phyloP scores from a whole-genome alignment of 2,329 filamentous ascomycete species.

The Hansfordia pulvinata region DNA sequence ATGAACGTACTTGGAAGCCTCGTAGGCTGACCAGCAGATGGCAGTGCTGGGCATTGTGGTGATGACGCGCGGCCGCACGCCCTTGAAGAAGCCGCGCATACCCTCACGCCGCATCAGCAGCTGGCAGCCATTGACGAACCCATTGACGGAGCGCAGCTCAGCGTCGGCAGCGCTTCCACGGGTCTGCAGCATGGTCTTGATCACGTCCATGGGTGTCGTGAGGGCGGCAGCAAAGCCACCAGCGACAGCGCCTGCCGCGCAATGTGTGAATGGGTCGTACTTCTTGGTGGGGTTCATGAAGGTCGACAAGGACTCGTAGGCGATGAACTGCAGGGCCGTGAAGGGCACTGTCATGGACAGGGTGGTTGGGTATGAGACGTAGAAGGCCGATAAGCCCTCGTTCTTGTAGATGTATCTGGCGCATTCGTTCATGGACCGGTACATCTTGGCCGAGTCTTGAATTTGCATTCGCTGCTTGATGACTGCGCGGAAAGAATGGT shows the following conservation, averaged over 20 bases:
- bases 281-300: slow-evolving; percentile 73
- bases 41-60: slow-evolving; percentile 98
- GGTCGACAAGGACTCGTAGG: slow-evolving; percentile 94
- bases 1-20: slow-evolving; percentile 50
- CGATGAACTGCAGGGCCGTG: slow-evolving; percentile 91
- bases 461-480: slow-evolving; percentile 99
- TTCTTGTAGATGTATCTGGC: slow-evolving; percentile 75
- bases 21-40: slow-evolving; percentile 88
- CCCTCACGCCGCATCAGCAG: slow-evolving; percentile 79
- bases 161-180: slow-evolving; percentile 69
- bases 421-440: slow-evolving; percentile 77
- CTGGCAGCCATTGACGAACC: slow-evolving; percentile 63
- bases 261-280: slow-evolving; percentile 92
- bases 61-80: slow-evolving; percentile 77
- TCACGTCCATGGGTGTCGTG: slow-evolving; percentile 93
- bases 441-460: slow-evolving; percentile 76
- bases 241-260: slow-evolving; percentile 79
- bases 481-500: slow-evolving; percentile 38
- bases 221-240: slow-evolving; percentile 88
- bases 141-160: slow-evolving; percentile 74
- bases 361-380: slow-evolving; percentile 96
- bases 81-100: slow-evolving; percentile 79
- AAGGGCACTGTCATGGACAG: slow-evolving; percentile 98
- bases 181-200: slow-evolving; percentile 95
- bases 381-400: slow-evolving; percentile 86